Percentiles rank a stretch among this genome's conserved stretches.
phyloP scores from a whole-genome alignment of 1,139 yeast genomes.

The Candida freyschussii region DNA sequence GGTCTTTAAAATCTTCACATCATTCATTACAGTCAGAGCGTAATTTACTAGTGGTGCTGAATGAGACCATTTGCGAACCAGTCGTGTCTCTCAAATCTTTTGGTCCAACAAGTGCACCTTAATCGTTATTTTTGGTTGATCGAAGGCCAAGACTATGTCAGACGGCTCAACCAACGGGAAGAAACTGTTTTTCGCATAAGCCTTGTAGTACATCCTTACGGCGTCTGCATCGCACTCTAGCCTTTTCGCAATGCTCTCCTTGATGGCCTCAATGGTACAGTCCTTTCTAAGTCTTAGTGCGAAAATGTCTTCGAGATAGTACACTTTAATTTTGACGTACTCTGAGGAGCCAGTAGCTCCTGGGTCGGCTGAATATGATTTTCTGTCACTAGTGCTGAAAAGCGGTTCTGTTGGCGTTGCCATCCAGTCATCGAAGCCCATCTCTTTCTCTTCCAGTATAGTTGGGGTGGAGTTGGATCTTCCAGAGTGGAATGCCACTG shows the following conservation, averaged over 20 bases:
- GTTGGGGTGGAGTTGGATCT: conserved; percentile 10
- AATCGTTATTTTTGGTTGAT: conserved; percentile 17
- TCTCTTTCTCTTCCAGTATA: conserved; percentile 7
- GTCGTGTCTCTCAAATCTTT: conserved; percentile 4
- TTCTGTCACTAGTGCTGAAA: conserved; percentile 1
- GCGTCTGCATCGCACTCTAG: conserved; percentile 17
- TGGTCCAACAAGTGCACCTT: conserved; percentile 18
- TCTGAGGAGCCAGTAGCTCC: conserved; percentile 1
- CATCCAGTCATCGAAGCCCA: conserved; percentile 14
- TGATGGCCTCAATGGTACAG: conserved; percentile 9
- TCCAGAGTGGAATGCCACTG: conserved; percentile 2
- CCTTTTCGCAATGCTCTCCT: conserved; percentile 20
- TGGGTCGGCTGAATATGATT: neutral
- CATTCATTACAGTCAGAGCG: no score
- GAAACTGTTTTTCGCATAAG: conserved; percentile 13
- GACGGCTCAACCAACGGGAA: conserved; percentile 17
- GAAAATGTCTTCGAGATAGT: conserved; percentile 22
- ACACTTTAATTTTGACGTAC: conserved; percentile 20
- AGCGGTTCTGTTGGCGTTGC: conserved; percentile 17
- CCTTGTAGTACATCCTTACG: conserved; percentile 20
- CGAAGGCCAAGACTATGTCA: conserved; percentile 17
- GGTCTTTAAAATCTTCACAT: no score
- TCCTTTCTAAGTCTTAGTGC: conserved; percentile 17
- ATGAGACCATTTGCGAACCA: conserved; percentile 3
- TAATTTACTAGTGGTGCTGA: no score